Conservation (phyloP, 352 stramenopile genomes). For the Phytophthora tentaculata region DNA sequence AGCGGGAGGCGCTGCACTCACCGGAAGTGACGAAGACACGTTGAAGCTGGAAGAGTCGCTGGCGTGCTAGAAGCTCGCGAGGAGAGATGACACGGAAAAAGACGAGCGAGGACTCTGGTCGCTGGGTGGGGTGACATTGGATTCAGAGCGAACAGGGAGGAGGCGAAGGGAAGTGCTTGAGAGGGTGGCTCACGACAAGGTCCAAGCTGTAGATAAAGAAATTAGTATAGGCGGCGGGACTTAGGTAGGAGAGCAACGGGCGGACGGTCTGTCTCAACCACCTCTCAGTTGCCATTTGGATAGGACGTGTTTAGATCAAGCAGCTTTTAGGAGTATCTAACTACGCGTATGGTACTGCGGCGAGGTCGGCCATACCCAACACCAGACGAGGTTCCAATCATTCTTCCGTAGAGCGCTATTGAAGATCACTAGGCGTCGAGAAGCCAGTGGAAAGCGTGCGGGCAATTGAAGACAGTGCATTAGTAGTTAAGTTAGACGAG, state of each 20-base stretch:
- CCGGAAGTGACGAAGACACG: neutral
- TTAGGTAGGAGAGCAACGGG: neutral
- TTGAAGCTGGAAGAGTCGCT: neutral
- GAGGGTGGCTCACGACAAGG: neutral
- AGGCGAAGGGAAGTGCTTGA: neutral
- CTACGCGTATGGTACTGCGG: neutral
- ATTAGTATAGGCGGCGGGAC: neutral
- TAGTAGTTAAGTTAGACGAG: neutral
- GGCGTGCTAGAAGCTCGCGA: neutral
- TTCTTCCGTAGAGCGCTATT: neutral
- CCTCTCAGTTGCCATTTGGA: neutral
- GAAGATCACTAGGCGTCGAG: neutral
- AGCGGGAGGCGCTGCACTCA: neutral
- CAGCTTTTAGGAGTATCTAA: neutral
- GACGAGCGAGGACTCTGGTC: neutral
- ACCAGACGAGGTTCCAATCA: neutral
- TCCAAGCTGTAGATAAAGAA: neutral
- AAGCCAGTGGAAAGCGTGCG: neutral
- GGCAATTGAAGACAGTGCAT: neutral
- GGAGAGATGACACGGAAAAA: neutral
- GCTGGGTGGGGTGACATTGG: neutral
- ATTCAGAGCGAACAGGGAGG: neutral
- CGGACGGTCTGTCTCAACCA: neutral
- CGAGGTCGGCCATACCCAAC: neutral
- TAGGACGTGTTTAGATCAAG: neutral